These are phyloP conservation scores for Aureobasidium sp. DNA, from an alignment of 2,329 filamentous ascomycete genomes.

Conservation along the genomic window DNA sequence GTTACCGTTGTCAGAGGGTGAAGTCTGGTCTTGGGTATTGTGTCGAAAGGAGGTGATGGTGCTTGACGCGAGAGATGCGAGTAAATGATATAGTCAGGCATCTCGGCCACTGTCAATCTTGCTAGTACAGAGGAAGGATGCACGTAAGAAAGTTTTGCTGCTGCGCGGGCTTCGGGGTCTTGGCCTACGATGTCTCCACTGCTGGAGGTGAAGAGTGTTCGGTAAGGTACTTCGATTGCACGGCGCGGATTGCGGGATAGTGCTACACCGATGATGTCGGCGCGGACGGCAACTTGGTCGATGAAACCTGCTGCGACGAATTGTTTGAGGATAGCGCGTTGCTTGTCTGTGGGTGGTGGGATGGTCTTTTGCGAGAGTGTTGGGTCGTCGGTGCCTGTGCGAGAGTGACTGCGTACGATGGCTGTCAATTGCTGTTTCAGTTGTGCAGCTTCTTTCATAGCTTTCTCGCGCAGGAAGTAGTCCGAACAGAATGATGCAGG, in stretches of 20 bases:
- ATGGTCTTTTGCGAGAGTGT: slow-evolving; percentile 30
- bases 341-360: slow-evolving; percentile 56
- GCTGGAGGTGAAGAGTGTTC: slow-evolving; percentile 70
- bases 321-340: slow-evolving; percentile 72
- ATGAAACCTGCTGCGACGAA: slow-evolving; percentile 89
- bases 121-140: slow-evolving; percentile 81
- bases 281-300: slow-evolving; percentile 88
- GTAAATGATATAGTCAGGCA: slow-evolving; percentile 84
- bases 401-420: slow-evolving; percentile 52
- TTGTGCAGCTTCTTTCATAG: slow-evolving; percentile 76
- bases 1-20: slow-evolving; percentile 76
- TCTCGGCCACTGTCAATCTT: slow-evolving; percentile 59
- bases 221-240: slow-evolving; percentile 88
- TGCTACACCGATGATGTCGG: slow-evolving; percentile 59
- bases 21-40: slow-evolving; percentile 71
- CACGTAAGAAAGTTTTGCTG: slow-evolving; percentile 70
- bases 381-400: slow-evolving; percentile 11
- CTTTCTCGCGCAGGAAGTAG: slow-evolving; percentile 83
- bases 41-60: slow-evolving; percentile 31
- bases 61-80: slow-evolving; percentile 69
- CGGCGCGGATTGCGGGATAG: slow-evolving; percentile 69
- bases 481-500: slow-evolving; percentile 62
- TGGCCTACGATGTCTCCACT: slow-evolving; percentile 23
- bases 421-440: slow-evolving; percentile 76
- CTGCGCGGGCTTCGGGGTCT: slow-evolving; percentile 35